Evolutionary conservation across 257 asterid species (phyloP).

Genomic region (Solanum appendiculatum): DNA sequence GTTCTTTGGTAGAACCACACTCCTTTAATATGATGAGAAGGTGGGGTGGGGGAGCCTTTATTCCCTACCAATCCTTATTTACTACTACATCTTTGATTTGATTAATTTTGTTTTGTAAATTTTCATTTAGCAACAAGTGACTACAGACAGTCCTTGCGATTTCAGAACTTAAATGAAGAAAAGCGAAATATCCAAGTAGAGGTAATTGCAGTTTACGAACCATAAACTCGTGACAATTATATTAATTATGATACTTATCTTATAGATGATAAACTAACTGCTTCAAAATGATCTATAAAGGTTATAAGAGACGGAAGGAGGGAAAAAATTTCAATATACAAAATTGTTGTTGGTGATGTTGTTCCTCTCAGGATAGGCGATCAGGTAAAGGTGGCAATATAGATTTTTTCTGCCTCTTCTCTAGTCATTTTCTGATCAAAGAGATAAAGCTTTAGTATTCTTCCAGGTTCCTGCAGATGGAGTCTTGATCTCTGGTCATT

Average conservation of each 20-base stretch:
- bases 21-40: neutral
- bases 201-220: slow-evolving; percentile 32
- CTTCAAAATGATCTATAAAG: slow-evolving; percentile 21
- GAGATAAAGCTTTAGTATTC: slow-evolving; percentile 5
- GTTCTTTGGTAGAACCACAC: neutral
- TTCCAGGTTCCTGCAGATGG: slow-evolving; percentile 93
- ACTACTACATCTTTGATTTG: neutral
- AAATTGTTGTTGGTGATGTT: slow-evolving; percentile 88
- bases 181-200: slow-evolving; percentile 82
- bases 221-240: neutral
- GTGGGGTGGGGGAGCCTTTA: neutral
- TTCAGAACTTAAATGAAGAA: slow-evolving; percentile 83
- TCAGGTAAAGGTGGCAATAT: slow-evolving; percentile 44
- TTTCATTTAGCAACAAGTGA: slow-evolving; percentile 71
- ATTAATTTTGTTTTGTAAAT: neutral
- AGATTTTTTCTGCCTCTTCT: neutral
- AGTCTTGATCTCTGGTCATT: slow-evolving; percentile 66
- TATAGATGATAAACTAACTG: neutral
- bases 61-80: neutral
- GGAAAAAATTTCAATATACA: slow-evolving; percentile 78
- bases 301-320: slow-evolving; percentile 85
- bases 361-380: slow-evolving; percentile 92
- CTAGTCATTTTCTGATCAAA: neutral
- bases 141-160: slow-evolving; percentile 90
- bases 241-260: neutral